These are phyloP conservation scores for Rhizopus delemar DNA, from an alignment of 371 early-diverging fungal genomes.

Conservation along the genomic window DNA sequence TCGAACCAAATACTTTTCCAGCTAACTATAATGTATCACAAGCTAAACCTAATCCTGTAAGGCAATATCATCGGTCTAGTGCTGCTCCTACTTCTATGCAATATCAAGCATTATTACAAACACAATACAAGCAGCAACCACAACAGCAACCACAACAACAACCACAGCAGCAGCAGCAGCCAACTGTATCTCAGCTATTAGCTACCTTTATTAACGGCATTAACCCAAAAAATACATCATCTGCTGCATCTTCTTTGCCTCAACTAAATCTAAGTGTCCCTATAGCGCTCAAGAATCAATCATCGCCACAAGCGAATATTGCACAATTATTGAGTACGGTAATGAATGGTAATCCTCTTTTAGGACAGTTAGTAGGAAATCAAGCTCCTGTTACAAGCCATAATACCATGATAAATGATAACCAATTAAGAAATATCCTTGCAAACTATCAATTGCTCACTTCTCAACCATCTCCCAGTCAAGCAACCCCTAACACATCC, in stretches of 20 bases:
- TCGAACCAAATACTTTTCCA: no score
- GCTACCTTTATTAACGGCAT: conserved; percentile 23
- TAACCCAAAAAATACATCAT: background rate
- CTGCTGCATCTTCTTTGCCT: background rate
- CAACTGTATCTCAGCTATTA: conserved; percentile 19
- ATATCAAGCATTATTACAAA: background rate
- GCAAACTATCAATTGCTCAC: conserved; percentile 2
- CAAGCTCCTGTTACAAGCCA: background rate
- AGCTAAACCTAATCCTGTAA: no score
- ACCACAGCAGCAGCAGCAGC: conserved; percentile 13
- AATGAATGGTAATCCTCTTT: conserved; percentile 23
- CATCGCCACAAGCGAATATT: conserved; percentile 15
- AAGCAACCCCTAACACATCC: background rate
- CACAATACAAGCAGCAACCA: conserved; percentile 1
- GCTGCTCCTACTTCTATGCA: no score
- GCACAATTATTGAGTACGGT: conserved; percentile 30
- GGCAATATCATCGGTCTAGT: no score
- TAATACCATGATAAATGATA: conserved; percentile 3
- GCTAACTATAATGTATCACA: no score
- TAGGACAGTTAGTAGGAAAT: conserved; percentile 15
- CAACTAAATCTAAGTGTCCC: background rate
- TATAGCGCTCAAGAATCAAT: background rate
- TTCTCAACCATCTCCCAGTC: background rate
- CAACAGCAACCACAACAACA: conserved; percentile 5
- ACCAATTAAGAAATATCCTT: conserved; percentile 12